A percentile compares a stretch with the other conserved stretches of the same genome.
phyloP scores from a whole-genome alignment of 164 flowering plant genomes.

The Taxillus chinensis region DNA sequence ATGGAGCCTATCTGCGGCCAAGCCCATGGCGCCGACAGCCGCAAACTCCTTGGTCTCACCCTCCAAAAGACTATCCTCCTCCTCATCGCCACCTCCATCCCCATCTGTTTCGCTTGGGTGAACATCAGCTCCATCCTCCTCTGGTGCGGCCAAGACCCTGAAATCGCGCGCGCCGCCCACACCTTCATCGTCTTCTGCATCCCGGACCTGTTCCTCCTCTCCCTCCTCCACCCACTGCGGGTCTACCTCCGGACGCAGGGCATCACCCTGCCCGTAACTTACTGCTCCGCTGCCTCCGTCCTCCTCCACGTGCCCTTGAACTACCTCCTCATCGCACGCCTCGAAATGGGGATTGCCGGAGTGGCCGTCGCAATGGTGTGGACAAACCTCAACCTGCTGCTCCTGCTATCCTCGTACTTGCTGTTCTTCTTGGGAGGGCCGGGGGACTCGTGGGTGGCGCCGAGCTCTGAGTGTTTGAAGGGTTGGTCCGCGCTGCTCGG shows the following conservation, averaged over 20 bases:
- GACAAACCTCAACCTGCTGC: constrained; percentile 65
- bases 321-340: constrained; percentile 58
- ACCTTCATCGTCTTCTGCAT: constrained; percentile 64
- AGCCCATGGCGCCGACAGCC: constrained; percentile 76
- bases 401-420: constrained; percentile 41
- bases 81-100: constrained; percentile 61
- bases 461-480: constrained; percentile 62
- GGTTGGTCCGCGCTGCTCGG: constrained; percentile 41
- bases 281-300: constrained; percentile 74
- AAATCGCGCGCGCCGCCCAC: constrained; percentile 59
- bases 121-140: constrained; percentile 71
- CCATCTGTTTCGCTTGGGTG: constrained; percentile 83
- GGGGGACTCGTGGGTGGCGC: constrained; percentile 69
- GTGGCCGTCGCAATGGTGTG: constrained; percentile 83
- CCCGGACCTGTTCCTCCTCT: constrained; percentile 86
- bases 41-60: constrained; percentile 67
- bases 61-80: constrained; percentile 78
- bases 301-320: constrained; percentile 73
- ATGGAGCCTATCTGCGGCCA: constrained; percentile 98
- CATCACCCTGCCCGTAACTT: constrained; percentile 72
- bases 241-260: constrained; percentile 71
- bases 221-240: constrained; percentile 83
- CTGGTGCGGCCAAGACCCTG: constrained; percentile 71
- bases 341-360: constrained; percentile 76
- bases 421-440: constrained; percentile 48